Percentiles rank a stretch among this genome's conserved stretches.
phyloP scores from a whole-genome alignment of 2,329 filamentous ascomycete species.

The Penicillium sp. region DNA sequence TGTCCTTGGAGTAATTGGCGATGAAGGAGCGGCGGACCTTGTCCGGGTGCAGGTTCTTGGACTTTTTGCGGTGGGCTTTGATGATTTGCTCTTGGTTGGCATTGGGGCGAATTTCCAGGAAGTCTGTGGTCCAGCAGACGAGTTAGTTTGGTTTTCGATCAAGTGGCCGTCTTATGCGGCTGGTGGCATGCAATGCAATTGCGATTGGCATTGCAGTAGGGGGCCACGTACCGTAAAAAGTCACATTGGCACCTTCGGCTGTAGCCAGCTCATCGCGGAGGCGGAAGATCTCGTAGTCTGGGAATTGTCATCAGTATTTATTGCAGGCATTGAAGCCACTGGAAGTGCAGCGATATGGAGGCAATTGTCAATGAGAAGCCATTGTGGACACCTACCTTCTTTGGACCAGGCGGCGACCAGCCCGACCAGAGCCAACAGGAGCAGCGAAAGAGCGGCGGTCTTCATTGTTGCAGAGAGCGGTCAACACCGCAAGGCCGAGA shows the following conservation, averaged over 20 bases:
- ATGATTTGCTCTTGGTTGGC: constrained; percentile 86
- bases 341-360: constrained; percentile 6
- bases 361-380: not conserved
- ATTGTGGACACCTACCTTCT: constrained; percentile 64
- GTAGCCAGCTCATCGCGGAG: constrained; percentile 81
- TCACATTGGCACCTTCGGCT: constrained; percentile 74
- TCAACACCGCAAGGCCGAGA: constrained; percentile 26
- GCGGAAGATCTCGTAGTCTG: constrained; percentile 97
- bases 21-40: constrained; percentile 87
- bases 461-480: constrained; percentile 63
- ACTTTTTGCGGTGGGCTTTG: constrained; percentile 90
- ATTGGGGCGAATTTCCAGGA: constrained; percentile 72
- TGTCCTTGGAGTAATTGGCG: constrained; percentile 64
- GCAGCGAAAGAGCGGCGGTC: constrained; percentile 61
- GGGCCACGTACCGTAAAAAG: constrained; percentile 71
- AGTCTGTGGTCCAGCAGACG: constrained; percentile 55
- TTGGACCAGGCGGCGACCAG: constrained; percentile 79
- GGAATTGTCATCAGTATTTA: not conserved
- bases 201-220: not conserved
- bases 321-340: not conserved
- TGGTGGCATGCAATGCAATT: not conserved
- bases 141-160: not conserved
- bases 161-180: not conserved
- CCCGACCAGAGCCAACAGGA: constrained; percentile 70
- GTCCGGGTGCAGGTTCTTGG: constrained; percentile 83